Base-by-base conservation (phyloP, 352 stramenopile genomes). In the Phytopythium kandeliae region DNA sequence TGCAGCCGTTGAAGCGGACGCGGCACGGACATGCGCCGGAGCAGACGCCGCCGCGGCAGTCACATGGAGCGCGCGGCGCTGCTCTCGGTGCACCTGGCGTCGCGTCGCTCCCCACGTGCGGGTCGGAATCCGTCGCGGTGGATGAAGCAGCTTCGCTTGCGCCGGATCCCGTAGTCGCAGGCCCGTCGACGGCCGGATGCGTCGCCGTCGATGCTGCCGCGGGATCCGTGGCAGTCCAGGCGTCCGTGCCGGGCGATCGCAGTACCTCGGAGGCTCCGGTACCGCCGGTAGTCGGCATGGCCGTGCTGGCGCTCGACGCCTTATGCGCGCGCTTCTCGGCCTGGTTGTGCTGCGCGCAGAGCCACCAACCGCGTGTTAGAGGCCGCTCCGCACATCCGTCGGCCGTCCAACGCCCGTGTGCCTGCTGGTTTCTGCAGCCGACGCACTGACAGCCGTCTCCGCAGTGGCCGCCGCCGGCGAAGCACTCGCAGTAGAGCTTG, bases 401-500 rank as follows among this genome's bases (percentile, higher is more conserved):
- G 4, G 9, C 13, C 17, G 3, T 25, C 21, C 22, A 16, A 15
- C 24, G 40, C 30, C 22, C 9, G 25, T 49, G 31, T 47, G 72
- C 68, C 41, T 74, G 57, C 40, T 71, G 74, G 63, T 93, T 93
- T 57, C 82, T 86, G 61, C 83, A 93, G 54, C 65, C 64, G 33
- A 81, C n/a, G 54, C 83, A 93, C 62, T 88, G 74, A 31, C 83
- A 93, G 28, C 67, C 71, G 16, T 86, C 69, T 16, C 63, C 61
- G 51, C 79, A 93, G 37, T 74, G 67, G 33, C 48, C 55, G 37
- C 70, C 70, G 13, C 63, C 63, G 12, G 76, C 66, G 54, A 93
- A 91, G 47, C 83, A 93, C 57, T 91, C 76, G 60, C 82, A 93
- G 51, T 93, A 93, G 36, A 98, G 76, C 70, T 99, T 98, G 17